phyloP scores from a whole-genome alignment of 2,329 filamentous ascomycete genomes.

The Verticillium albo-atrum region DNA sequence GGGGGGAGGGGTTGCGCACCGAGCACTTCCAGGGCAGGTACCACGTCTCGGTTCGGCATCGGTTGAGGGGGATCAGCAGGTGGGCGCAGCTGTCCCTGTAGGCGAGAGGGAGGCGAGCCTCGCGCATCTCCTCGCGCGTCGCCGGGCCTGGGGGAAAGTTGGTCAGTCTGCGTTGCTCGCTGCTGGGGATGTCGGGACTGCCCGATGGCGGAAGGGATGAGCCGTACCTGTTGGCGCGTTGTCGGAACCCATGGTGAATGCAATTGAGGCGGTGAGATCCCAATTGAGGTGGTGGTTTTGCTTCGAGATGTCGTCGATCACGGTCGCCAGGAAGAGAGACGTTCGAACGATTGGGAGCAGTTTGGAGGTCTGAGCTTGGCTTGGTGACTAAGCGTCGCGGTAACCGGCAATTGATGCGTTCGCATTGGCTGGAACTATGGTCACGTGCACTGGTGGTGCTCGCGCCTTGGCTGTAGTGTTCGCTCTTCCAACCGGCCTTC shows the following conservation, averaged over 20 bases:
- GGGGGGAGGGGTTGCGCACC: constrained; percentile 3
- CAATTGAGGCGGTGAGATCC: constrained; percentile 1
- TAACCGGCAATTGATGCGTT: not conserved
- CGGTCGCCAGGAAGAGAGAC: not conserved
- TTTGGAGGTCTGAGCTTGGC: not conserved
- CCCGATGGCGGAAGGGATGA: not conserved
- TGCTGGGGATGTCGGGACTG: not conserved
- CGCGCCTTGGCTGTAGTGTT: too few relatives aligned
- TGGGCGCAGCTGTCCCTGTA: constrained; percentile 96
- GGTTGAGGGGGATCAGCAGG: constrained; percentile 92
- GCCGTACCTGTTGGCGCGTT: not conserved
- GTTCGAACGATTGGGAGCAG: not conserved
- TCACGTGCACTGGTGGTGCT: not conserved
- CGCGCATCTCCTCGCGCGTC: constrained; percentile 89
- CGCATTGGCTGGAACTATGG: not conserved
- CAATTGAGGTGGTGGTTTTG: not conserved
- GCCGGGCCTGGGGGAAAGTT: constrained; percentile 34
- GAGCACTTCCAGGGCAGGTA: constrained; percentile 95
- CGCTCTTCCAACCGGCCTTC: too few relatives aligned
- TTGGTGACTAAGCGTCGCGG: not conserved
- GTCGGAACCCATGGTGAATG: constrained; percentile 2
- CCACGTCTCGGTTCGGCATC: constrained; percentile 86
- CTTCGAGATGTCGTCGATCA: not conserved
- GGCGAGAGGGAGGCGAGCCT: constrained; percentile 77
- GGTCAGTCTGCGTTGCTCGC: not conserved